These are phyloP conservation scores for Magnaporthiopsis rhizophila DNA, from an alignment of 2,329 filamentous ascomycete genomes.

Conservation along the genomic window DNA sequence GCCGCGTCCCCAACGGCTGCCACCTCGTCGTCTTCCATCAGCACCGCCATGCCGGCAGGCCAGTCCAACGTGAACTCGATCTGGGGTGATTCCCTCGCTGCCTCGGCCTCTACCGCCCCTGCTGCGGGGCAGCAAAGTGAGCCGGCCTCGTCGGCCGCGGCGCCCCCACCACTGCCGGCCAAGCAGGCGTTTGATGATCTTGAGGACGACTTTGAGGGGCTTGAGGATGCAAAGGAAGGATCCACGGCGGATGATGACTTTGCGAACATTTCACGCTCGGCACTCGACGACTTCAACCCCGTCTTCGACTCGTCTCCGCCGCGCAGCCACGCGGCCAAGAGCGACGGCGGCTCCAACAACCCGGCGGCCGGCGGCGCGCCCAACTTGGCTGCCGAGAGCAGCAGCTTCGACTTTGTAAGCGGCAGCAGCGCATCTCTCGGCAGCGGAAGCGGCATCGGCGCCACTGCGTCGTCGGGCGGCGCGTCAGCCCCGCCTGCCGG, in stretches of 20 bases:
- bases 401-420: slow-evolving; percentile 51
- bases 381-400: slow-evolving; percentile 44
- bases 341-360: slow-evolving; percentile 29
- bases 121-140: slow-evolving; percentile 28
- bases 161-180: slow-evolving; percentile 24
- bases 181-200: slow-evolving; percentile 64
- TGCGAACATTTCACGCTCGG: slow-evolving; percentile 62
- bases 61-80: slow-evolving; percentile 9
- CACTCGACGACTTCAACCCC: slow-evolving; percentile 70
- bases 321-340: slow-evolving; percentile 36
- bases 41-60: slow-evolving; percentile 4
- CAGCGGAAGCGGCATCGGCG: slow-evolving; percentile 24
- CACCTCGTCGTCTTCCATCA: slow-evolving; percentile 11
- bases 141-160: neutral
- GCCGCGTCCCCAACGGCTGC: slow-evolving; percentile 15
- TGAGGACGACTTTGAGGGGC: slow-evolving; percentile 72
- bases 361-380: slow-evolving; percentile 12
- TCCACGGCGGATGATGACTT: slow-evolving; percentile 67
- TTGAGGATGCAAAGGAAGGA: slow-evolving; percentile 78
- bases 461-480: slow-evolving; percentile 15
- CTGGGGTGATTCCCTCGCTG: slow-evolving; percentile 10
- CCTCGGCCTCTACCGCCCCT: slow-evolving; percentile 21
- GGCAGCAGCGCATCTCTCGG: slow-evolving; percentile 20
- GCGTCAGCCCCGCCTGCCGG: slow-evolving; percentile 1
- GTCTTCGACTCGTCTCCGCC: slow-evolving; percentile 66